Percentiles rank a stretch among this genome's conserved stretches.
phyloP scores from a whole-genome alignment of 176 grass and related monocot species.

The Themeda triandra region DNA sequence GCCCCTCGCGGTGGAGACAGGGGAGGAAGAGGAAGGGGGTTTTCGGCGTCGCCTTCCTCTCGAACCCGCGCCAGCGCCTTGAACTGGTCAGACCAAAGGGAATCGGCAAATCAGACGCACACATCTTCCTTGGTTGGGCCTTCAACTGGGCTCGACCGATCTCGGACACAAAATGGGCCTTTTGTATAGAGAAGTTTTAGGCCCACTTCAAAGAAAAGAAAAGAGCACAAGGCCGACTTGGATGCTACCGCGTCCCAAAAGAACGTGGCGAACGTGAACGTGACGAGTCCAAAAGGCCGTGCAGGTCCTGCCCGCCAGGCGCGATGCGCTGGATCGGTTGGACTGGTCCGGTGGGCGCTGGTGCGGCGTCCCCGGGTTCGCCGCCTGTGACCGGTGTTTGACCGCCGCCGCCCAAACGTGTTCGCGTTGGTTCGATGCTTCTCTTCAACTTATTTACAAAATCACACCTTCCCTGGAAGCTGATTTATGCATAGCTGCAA shows the following conservation, averaged over 20 bases:
- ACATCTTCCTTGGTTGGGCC: neutral
- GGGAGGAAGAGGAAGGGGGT: neutral
- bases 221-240: neutral
- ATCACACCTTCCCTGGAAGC: neutral
- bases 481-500: neutral
- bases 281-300: neutral
- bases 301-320: neutral
- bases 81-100: too few species aligned
- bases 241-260: neutral
- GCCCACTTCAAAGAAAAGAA: neutral
- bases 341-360: neutral
- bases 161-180: neutral
- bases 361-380: neutral
- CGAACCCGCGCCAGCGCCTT: neutral
- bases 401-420: slow-evolving; percentile 8
- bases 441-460: neutral
- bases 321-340: neutral
- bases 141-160: neutral
- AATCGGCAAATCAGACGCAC: neutral
- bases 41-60: neutral
- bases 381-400: neutral
- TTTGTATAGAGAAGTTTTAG: neutral
- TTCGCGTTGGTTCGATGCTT: neutral
- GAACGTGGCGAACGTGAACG: neutral
- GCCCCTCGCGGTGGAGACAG: neutral